Conservation (phyloP, 331 rosid species). For the Cydonia oblonga region DNA sequence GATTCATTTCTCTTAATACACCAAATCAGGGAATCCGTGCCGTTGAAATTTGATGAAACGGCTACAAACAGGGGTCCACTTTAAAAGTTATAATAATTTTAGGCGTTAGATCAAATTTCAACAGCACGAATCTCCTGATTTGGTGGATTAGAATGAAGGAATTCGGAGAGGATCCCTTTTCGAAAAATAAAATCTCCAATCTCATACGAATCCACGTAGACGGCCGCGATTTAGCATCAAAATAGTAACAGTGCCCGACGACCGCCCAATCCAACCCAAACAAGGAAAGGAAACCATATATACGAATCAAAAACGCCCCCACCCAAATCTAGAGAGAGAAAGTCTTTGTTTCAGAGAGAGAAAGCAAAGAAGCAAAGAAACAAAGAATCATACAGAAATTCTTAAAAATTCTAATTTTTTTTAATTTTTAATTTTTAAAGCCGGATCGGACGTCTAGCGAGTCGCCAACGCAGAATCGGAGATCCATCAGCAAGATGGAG, state of each 20-base stretch:
- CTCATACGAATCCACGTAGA: neutral
- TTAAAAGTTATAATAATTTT: too few relatives aligned
- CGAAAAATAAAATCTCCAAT: too few relatives aligned
- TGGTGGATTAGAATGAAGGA: too few relatives aligned
- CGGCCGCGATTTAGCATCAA: slow-evolving; percentile 28
- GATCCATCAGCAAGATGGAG: slow-evolving; percentile 58
- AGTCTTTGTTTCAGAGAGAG: neutral
- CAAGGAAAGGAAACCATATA: slow-evolving; percentile 24
- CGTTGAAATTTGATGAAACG: too few relatives aligned
- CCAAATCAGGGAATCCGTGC: too few relatives aligned
- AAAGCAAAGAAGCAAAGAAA: neutral
- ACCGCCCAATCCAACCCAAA: slow-evolving; percentile 7
- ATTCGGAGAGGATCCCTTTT: too few relatives aligned
- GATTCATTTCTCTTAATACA: too few relatives aligned
- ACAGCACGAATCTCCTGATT: too few relatives aligned
- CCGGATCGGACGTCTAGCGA: slow-evolving; percentile 3
- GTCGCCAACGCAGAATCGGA: slow-evolving; percentile 30
- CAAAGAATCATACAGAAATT: neutral
- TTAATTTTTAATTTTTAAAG: neutral
- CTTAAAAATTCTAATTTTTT: neutral
- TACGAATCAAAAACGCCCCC: neutral
- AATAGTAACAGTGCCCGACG: neutral
- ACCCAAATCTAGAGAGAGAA: slow-evolving; percentile 10
- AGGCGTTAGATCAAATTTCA: too few relatives aligned
- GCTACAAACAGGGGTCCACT: too few relatives aligned